Evolutionary conservation across 2,329 filamentous ascomycete genomes (phyloP), one percentile per base, ranked within the genome.

Genomic region (Trichophyton schoenleinii): DNA sequence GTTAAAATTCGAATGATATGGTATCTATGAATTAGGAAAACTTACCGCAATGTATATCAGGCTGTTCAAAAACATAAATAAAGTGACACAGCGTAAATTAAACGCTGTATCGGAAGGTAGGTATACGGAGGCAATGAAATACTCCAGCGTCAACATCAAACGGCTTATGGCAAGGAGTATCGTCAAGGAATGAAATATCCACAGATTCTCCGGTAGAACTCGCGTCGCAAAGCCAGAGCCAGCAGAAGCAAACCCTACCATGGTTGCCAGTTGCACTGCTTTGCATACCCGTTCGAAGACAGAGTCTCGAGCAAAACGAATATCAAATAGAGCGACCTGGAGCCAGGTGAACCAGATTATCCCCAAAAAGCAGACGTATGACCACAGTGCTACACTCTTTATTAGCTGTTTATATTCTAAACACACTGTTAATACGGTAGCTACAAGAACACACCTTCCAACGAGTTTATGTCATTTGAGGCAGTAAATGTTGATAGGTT

Each of bases 331-430:
- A 6, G 80, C 79, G 25, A 83, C 80, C 63, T 85, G 77, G 41
- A 86, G 78, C 85, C 85, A 87, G n/a, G 82, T 86, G 62, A 85
- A 81, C 85, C 84, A 87, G 4, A 87, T 74, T 18, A 87, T 75
- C 22, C 80, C 71, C 67, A 84, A 78, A 69, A 81, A 82, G 48
- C 81, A 74, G 59, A 82, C 73, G 67, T 83, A 80, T 41, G 77
- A 72, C 57, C 70, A 70, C 13, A 79, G 63, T 59, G 71, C 74
- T 77, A 59, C 5, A 11, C 0, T 1, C 0, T 18, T 25, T 18
- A 44, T 57, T n/a, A 58, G 48, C 9, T 49, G 15, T 44, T 44
- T 20, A 20, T 3, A 4, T 44, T 3, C 34, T 38, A 38, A 38
- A 38, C 34, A 38, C 11, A 38, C 34, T 11, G 34, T 38, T 38